phyloP scores from a whole-genome alignment of 2,329 filamentous ascomycete genomes.

The Scedosporium apiospermum region DNA sequence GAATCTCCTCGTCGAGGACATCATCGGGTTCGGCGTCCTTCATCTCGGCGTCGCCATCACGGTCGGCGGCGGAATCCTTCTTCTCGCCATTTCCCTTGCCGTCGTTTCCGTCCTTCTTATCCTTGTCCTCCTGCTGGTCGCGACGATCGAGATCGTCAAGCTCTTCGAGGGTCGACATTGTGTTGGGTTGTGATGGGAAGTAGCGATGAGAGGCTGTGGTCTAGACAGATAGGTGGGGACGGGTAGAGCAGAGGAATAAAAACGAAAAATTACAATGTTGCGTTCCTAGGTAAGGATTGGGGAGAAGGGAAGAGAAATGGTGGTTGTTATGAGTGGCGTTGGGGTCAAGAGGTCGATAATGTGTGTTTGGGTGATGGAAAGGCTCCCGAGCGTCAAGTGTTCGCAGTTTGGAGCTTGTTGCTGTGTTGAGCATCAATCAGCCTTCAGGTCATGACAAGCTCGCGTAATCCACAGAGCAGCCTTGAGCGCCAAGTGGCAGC shows the following conservation, averaged over 20 bases:
- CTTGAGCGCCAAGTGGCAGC: not conserved
- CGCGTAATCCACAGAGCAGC: conserved; percentile 3
- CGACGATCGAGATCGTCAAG: conserved; percentile 81
- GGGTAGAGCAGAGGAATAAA: not conserved
- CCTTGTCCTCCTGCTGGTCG: conserved; percentile 56
- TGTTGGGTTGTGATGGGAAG: conserved; percentile 16
- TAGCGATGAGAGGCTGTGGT: not conserved
- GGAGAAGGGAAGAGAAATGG: not conserved
- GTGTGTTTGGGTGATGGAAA: not conserved
- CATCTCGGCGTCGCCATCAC: conserved; percentile 79
- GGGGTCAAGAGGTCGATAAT: not conserved
- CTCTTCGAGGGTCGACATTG: conserved; percentile 86
- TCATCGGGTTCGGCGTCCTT: conserved; percentile 69
- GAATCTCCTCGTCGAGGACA: conserved; percentile 84
- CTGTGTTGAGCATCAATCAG: not conserved
- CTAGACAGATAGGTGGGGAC: not conserved
- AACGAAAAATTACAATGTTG: not conserved
- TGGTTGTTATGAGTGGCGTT: not conserved
- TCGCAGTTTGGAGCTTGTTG: no score
- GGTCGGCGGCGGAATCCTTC: conserved; percentile 39
- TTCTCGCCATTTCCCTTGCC: conserved; percentile 21
- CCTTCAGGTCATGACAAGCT: conserved; percentile 1
- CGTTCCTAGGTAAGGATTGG: not conserved
- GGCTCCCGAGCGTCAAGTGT: not conserved
- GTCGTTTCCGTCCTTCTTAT: conserved; percentile 19